These are phyloP conservation scores for Fraxinus xanthoxyloides DNA, from an alignment of 305 asterid species.

Conservation along the genomic window DNA sequence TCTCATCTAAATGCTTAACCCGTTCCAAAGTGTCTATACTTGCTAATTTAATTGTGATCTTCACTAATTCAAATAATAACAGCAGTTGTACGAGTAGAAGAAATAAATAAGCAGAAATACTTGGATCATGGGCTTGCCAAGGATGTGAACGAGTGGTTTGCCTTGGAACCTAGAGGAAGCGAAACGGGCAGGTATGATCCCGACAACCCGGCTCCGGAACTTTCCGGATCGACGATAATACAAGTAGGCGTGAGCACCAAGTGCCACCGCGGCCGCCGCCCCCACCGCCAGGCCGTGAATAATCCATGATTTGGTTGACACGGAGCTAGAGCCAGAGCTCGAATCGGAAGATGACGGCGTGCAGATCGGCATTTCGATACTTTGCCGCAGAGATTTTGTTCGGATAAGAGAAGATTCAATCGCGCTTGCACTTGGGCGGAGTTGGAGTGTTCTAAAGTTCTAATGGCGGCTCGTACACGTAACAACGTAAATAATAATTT, in stretches of 20 bases:
- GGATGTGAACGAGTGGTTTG: conserved; percentile 77
- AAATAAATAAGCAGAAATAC: conserved; percentile 25
- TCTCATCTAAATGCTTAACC: background rate
- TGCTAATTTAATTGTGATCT: background rate
- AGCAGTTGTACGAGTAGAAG: background rate
- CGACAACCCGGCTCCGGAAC: conserved; percentile 74
- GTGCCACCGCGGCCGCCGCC: conserved; percentile 56
- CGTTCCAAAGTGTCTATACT: background rate
- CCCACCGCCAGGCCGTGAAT: conserved; percentile 53
- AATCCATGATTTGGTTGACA: conserved; percentile 42
- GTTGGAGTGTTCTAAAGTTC: background rate
- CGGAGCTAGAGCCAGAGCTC: conserved; percentile 14
- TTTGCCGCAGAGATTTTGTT: background rate
- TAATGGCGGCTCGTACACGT: background rate
- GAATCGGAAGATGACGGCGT: conserved; percentile 41
- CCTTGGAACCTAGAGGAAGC: conserved; percentile 86
- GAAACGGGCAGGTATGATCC: conserved; percentile 86
- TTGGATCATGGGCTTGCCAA: conserved; percentile 97
- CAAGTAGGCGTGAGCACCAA: conserved; percentile 59
- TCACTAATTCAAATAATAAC: background rate
- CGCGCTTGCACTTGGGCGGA: background rate
- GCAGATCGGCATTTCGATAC: conserved; percentile 37
- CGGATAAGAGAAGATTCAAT: background rate
- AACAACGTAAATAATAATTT: background rate
- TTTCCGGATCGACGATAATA: conserved; percentile 45